These are phyloP conservation scores for Tulasnella sp. DNA, from an alignment of 768 basidiomycete genomes.

Conservation along the genomic window DNA sequence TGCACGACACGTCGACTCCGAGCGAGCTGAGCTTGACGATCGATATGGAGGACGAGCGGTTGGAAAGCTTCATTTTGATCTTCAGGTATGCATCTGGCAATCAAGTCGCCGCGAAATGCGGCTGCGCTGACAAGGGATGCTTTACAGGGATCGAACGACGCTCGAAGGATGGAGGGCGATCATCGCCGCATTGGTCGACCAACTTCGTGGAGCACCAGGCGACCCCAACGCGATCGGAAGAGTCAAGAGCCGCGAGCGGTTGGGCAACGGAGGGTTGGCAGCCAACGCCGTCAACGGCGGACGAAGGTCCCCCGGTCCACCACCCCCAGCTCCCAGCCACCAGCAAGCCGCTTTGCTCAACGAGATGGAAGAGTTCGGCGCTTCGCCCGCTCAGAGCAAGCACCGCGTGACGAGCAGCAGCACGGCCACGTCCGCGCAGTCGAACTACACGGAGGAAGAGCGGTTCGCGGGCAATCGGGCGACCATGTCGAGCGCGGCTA, in stretches of 20 bases:
- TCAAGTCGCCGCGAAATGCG: neutral
- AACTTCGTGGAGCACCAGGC: neutral
- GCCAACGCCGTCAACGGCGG: constrained; percentile 15
- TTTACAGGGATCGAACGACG: constrained; percentile 65
- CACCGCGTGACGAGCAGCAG: constrained; percentile 18
- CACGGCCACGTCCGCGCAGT: constrained; percentile 8
- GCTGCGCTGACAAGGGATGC: neutral
- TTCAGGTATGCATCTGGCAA: constrained; percentile 50
- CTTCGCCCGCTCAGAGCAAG: neutral
- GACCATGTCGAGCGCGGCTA: constrained; percentile 18
- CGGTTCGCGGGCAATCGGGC: constrained; percentile 4
- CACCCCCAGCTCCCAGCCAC: constrained; percentile 19
- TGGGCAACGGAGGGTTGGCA: constrained; percentile 12
- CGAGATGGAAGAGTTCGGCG: constrained; percentile 32
- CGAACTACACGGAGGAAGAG: constrained; percentile 9
- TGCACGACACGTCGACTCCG: constrained; percentile 66
- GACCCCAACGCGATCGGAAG: neutral
- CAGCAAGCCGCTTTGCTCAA: constrained; percentile 2
- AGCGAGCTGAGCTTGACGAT: constrained; percentile 93
- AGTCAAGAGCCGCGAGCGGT: neutral
- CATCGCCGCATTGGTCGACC: constrained; percentile 66
- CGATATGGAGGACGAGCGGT: constrained; percentile 91
- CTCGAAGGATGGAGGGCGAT: constrained; percentile 85
- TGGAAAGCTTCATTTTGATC: constrained; percentile 93
- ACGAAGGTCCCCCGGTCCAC: constrained; percentile 20